These are phyloP conservation scores for Leccinum arenicola DNA, from an alignment of 768 basidiomycete genomes.

Conservation along the genomic window DNA sequence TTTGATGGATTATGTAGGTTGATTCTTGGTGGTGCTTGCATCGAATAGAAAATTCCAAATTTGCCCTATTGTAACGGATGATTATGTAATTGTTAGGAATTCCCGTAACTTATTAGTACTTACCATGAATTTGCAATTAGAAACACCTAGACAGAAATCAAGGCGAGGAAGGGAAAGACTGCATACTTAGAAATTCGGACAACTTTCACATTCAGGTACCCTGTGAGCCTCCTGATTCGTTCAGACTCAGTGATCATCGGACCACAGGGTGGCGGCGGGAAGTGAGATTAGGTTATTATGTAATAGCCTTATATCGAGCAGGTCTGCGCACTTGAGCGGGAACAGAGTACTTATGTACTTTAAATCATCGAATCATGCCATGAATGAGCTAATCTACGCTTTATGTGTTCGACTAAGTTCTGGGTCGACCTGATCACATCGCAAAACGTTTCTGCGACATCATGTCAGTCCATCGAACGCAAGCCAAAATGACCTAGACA, in stretches of 20 bases:
- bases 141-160: neutral
- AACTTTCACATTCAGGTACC: no score
- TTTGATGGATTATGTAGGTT: conserved; percentile 36
- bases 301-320: no score
- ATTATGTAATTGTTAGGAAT: neutral
- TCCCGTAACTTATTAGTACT: neutral
- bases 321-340: neutral
- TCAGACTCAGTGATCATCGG: no score
- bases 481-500: conserved; percentile 8
- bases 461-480: neutral
- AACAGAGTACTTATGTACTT: neutral
- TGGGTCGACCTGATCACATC: neutral
- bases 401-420: neutral
- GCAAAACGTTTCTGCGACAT: conserved; percentile 21
- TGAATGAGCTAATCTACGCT: neutral
- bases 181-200: no score
- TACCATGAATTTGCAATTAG: no score
- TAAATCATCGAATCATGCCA: neutral
- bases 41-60: neutral
- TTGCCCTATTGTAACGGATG: no score
- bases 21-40: neutral
- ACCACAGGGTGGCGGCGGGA: no score
- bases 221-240: no score
- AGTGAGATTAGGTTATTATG: neutral
- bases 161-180: neutral